Evolutionary conservation across 164 flowering plant species (phyloP), one percentile per base, ranked within the genome.

Genomic region (Piper longum): DNA sequence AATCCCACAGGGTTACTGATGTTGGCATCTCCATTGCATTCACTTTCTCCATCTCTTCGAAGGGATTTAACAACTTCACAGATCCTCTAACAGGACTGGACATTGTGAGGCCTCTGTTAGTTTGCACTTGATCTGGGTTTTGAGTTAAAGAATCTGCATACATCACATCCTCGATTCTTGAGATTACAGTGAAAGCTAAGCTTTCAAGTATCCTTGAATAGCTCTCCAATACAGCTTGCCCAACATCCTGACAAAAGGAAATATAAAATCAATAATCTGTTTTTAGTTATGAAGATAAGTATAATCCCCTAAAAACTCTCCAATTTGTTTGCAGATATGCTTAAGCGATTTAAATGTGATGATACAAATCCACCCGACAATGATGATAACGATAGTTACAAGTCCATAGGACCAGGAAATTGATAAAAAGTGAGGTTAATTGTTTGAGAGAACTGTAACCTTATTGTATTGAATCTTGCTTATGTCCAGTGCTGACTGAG

Each of bases 141-240:
- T 66, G 80, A 36, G 84, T 61, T 3, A 76, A 60, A 13, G 82
- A 66, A 58, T 90, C 92, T 0, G 86, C 87, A 44, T 81, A 75
- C 4, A 90, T 69, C 5, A 87, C 86, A 61, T 90, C 97, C 51
- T 90, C 95, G 16, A 87, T 82, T 51, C 83, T 80, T 0, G 95
- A 84, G 76, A 82, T 74, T 41, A 90, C 77, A 11, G 82, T 82
- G 74, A 41, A 81, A 4, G 98, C 98, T 75, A 91, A 78, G 78
- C 86, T 89, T 69, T 91, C 98, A 43, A 91, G 74, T 64, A 91
- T 73, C 73, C 98, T 85, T 19, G 98, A 91, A 61, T 91, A 91
- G 80, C 96, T 83, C 77, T 91, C 98, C 1, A 89, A 76, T 39
- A 89, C 65, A 13, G 98, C 76, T 41, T 84, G 83, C 26, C 98